Evolutionary conservation across 192 early-diverging fungal genomes (phyloP), one percentile per base, ranked within the genome.

Genomic region (Podochytrium sp.): DNA sequence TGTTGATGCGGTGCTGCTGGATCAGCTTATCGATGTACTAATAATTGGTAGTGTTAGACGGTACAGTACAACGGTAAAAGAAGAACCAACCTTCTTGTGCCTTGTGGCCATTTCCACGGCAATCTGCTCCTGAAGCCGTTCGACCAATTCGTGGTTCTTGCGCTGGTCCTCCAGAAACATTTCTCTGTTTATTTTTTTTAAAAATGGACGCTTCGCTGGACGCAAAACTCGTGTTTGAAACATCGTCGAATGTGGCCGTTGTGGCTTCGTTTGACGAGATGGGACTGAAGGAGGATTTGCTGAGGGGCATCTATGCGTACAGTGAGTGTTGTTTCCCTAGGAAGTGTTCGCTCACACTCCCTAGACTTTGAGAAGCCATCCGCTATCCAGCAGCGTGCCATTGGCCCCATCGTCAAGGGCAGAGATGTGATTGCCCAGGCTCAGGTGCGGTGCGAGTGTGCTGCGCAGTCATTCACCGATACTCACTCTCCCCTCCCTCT

Each of bases 351-450:
- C 27, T 25, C 27, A 7, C 61, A 29, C 16, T 43, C 25, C 42
- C 2, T 58, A 92, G 91, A 76, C 59, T 76, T 76, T 52, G 97
- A 99, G 78, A 93, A 93, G 77, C 97, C 96, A 3, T 98, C 95
- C 1, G 95, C 97, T 56, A 99, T 99, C 84, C 97, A 99, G 83
- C 97, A 99, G 81, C 90, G 97, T 81, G 96, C 96, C 41, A 99
- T 98, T 64, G 65, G 65, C 3, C 97, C 97, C 62, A 93, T 99
- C 57, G 84, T 97, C 69, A 95, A 93, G 87, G 91, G 89, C 52
- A 91, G 90, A 81, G 98, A 99, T 85, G 97, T 99, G 63, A 99
- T 99, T 87, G 98, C 98, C 53, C 98, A 99, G 90, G 98, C 98
- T 29, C 97, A 99, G 89, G 69, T 71, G 35, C 18, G 52, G 7